A percentile compares a stretch with the other conserved stretches of the same genome.
Evolutionary conservation across 495 filamentous ascomycete species (phyloP).

Genomic region (Hypoxylon rickii): DNA sequence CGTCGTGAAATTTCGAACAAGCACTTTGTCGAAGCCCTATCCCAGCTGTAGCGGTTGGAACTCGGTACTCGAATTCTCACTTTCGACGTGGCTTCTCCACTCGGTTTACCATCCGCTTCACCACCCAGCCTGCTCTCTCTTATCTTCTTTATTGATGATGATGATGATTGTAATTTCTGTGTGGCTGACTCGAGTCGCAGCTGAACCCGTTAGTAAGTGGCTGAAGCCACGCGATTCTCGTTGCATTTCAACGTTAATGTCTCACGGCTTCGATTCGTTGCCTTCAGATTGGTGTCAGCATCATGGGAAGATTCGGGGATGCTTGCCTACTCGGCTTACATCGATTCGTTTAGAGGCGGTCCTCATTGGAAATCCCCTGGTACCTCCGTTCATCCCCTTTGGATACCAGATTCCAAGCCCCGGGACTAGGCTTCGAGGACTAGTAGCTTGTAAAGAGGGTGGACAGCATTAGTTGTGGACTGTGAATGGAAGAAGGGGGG

Average conservation of each 20-base stretch:
- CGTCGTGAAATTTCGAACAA: too few relatives aligned
- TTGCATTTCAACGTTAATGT: conserved; percentile 13
- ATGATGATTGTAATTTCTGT: conserved; percentile 1
- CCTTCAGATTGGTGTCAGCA: too few relatives aligned
- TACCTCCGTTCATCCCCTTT: background rate
- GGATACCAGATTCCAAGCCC: background rate
- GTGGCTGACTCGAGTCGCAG: conserved; percentile 9
- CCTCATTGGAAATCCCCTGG: conserved; percentile 10
- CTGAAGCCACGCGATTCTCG: conserved; percentile 25
- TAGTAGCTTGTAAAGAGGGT: background rate
- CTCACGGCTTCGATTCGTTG: conserved; percentile 6
- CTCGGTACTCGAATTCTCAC: background rate
- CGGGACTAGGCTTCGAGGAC: background rate
- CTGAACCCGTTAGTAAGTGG: conserved; percentile 1
- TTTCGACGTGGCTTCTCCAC: background rate
- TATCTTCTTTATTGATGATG: too few relatives aligned
- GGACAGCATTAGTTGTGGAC: background rate
- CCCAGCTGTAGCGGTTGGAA: background rate
- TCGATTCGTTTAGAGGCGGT: conserved; percentile 13
- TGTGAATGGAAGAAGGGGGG: background rate
- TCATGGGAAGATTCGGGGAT: too few relatives aligned
- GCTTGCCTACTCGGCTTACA: conserved; percentile 1
- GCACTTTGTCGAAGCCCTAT: too few relatives aligned
- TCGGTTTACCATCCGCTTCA: background rate
- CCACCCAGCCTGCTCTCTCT: too few relatives aligned